Percentiles rank a stretch among this genome's conserved stretches.
Conservation (phyloP, 2,329 filamentous ascomycete genomes). For the Ceratocystis huliohia region DNA sequence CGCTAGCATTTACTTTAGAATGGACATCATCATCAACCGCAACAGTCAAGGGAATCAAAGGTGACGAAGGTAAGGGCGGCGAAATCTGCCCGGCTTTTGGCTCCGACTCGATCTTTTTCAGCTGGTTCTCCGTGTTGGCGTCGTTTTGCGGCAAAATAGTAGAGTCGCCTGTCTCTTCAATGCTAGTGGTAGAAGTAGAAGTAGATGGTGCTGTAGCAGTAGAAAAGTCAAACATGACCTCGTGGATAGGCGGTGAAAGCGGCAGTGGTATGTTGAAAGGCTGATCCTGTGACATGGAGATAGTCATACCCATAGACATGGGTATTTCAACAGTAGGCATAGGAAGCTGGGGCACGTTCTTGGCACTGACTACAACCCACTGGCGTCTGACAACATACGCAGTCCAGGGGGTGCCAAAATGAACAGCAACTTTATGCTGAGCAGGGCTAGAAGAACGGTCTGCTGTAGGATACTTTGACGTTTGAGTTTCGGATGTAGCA, state of each 20-base stretch:
- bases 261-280: conserved; percentile 9
- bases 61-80: not conserved
- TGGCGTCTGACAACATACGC: conserved; percentile 27
- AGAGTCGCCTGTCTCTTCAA: conserved; percentile 1
- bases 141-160: conserved; percentile 12
- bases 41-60: not conserved
- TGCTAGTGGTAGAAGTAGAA: conserved; percentile 18
- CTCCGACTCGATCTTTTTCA: not conserved
- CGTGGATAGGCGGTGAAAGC: conserved; percentile 14
- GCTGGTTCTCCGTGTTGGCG: not conserved
- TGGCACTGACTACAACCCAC: conserved; percentile 33
- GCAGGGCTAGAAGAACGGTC: conserved; percentile 21
- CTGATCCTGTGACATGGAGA: conserved; percentile 7
- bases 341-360: conserved; percentile 26
- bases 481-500: not conserved
- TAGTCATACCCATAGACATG: conserved; percentile 11
- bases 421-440: conserved; percentile 21
- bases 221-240: conserved; percentile 19
- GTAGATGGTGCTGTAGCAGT: not conserved
- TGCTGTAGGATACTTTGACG: not conserved
- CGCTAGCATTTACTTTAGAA: no score
- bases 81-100: not conserved
- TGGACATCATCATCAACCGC: no score
- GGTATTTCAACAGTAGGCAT: conserved; percentile 7
- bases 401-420: conserved; percentile 31